Base-by-base conservation (phyloP, 495 filamentous ascomycete genomes). In the Lasiosphaeria ovina region DNA sequence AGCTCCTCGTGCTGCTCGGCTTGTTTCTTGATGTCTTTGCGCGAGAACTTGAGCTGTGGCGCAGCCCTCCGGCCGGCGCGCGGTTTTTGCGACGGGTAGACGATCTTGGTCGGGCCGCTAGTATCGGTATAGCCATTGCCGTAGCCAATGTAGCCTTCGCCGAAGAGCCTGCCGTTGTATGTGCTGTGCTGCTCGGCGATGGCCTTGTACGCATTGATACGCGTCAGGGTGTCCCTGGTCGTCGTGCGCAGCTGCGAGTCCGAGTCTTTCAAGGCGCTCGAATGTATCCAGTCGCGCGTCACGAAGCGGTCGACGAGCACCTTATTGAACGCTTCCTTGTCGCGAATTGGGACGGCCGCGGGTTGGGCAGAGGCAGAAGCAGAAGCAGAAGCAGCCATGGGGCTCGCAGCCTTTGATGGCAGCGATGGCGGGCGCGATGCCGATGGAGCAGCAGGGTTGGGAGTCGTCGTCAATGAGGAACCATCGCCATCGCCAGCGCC, bases 1-100 rank as follows among this genome's bases (percentile, higher is more conserved):
- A 98, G 78, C 65, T 96, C 89, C 69, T 98, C 94, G 16, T 89
- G 79, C 68, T 93, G 89, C 61, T 97, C 93, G 51, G 87, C 90
- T 73, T 98, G 94, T 40, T 85, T 82, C 65, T 85, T 85, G 72
- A 90, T 75, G 58, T 96, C 91, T 65, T 91, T 89, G 63, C 90
- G 85, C 60, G 83, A 81, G 54, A 92, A 78, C 48, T 86, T 86
- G 42, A 95, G 71, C 62, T 86, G 79, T 16, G 85, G 81, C 34
- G 91, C 87, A 63, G 87, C 83, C 66, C 89, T 83, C 56, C 87
- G 86, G 31, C 91, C 92, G 1, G 89, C 85, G 42, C 89, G 83
- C 57, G 83, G 87, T 65, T 87, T 87, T 55, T 87, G 80, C 33
- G 75, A 68, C 35, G 91, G 92, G 75, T 97, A 98, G 57, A 93